phyloP scores from a whole-genome alignment of 352 stramenopile species.

The Phytopythium kandeliae region DNA sequence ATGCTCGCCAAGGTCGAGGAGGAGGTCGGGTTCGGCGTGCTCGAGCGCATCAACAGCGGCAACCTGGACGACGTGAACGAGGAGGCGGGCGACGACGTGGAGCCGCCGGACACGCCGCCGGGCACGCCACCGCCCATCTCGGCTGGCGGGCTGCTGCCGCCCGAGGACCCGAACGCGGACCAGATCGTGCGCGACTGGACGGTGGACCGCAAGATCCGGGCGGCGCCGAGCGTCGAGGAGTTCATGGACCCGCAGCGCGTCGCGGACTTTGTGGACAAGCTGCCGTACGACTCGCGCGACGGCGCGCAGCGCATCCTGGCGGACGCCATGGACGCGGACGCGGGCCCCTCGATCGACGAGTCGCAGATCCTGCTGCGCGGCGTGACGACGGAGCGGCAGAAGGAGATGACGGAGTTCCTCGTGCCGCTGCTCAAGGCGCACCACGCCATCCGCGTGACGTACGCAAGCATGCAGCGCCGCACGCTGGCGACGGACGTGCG shows the following conservation, averaged over 20 bases:
- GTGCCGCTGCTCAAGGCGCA: slow-evolving; percentile 70
- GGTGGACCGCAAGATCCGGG: slow-evolving; percentile 53
- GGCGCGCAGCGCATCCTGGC: slow-evolving; percentile 60
- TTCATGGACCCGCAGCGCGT: slow-evolving; percentile 38
- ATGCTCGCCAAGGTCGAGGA: slow-evolving; percentile 31
- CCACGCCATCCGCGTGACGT: slow-evolving; percentile 59
- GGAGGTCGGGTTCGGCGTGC: slow-evolving; percentile 44
- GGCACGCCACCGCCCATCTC: slow-evolving; percentile 73
- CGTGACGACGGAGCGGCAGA: slow-evolving; percentile 43
- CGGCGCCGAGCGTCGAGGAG: slow-evolving; percentile 25
- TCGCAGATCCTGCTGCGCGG: slow-evolving; percentile 66
- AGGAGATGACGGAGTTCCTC: slow-evolving; percentile 54
- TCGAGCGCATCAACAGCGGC: slow-evolving; percentile 23
- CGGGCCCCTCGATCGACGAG: slow-evolving; percentile 37
- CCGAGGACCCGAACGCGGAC: slow-evolving; percentile 43
- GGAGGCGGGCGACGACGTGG: slow-evolving; percentile 18
- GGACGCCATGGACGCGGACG: slow-evolving; percentile 37
- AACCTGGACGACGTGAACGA: slow-evolving; percentile 8
- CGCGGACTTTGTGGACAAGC: slow-evolving; percentile 44
- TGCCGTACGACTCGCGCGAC: slow-evolving; percentile 64
- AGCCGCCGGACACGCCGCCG: slow-evolving; percentile 63
- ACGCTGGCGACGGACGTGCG: slow-evolving; percentile 75
- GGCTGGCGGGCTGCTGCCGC: slow-evolving; percentile 36
- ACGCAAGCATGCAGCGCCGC: slow-evolving; percentile 59
- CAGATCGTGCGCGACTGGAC: slow-evolving; percentile 68